Evolutionary conservation across 2,329 filamentous ascomycete genomes (phyloP), one percentile per base, ranked within the genome.

Genomic region (Periglandula ipomoeae): DNA sequence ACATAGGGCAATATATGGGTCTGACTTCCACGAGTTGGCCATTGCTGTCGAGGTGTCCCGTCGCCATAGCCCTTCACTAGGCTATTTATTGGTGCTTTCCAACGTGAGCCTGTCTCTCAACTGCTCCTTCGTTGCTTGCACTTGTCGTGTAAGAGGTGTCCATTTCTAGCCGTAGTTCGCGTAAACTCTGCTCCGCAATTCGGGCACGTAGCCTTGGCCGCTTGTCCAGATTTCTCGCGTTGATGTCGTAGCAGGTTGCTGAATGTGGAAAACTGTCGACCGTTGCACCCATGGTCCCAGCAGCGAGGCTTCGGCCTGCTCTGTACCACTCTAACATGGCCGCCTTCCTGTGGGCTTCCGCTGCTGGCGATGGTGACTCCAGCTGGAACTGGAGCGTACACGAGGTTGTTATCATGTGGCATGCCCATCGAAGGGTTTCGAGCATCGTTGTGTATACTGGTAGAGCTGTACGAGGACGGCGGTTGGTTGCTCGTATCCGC

Each of bases 241-340:
- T 96, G 90, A 65, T 97, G 91, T 53, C 91, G 79, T 34, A 96
- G 73, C 3, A 96, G 78, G 63, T 96, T 96, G 77, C 89, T 95
- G 64, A 96, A 96, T 3, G 91, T 96, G 17, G 89, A 95, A 62
- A 97, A 97, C 61, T 95, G 87, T 26, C 90, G 83, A 19, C 91
- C 91, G 60, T 96, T 95, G 73, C 91, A 97, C 10, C 90, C 91
- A 61, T 97, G 91, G 52, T 96, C 91, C 87, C 88, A 97, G 67
- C 91, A 96, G 64, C 95, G 89, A 41, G 90, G 89, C 69, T 95
- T 95, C n/a, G 89, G 89, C 55, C 87, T 79, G 57, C 81, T 83
- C 64, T 86, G 84, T 17, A 89, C 75, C 15, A 89, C 80, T 51
- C 86, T 76, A 35, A 87, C 81, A 55, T 81, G 71, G 39, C 70